Conservation (phyloP, 768 basidiomycete genomes). For the Mycena crocata region DNA sequence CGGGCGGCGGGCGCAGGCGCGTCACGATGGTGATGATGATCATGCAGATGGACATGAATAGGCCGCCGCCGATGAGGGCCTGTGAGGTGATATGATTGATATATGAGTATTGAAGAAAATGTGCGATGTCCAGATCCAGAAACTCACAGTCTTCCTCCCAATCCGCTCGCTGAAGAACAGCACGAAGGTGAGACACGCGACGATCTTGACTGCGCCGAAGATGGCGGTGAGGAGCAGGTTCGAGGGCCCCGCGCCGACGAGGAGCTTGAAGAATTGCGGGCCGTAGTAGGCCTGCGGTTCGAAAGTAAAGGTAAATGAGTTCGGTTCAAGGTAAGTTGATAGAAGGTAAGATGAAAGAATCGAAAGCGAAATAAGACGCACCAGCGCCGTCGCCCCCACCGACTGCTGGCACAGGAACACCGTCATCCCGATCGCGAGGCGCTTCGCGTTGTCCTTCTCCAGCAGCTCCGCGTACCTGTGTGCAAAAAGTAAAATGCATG, state of each 20-base stretch:
- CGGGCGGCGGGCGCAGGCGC: neutral
- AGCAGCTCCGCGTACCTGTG: conserved; percentile 12
- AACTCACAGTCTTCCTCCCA: conserved; percentile 12
- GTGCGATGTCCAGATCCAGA: too few species aligned
- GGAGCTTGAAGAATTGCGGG: conserved; percentile 17
- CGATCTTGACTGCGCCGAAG: conserved; percentile 19
- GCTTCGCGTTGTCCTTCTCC: conserved; percentile 12
- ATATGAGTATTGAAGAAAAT: too few species aligned
- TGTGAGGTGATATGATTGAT: neutral
- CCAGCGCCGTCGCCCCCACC: conserved; percentile 14
- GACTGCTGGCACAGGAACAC: conserved; percentile 23
- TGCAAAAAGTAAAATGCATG: too few species aligned
- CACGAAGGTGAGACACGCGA: conserved; percentile 11
- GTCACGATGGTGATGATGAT: conserved; percentile 21
- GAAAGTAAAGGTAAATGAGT: too few species aligned
- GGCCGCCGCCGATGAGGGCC: conserved; percentile 16
- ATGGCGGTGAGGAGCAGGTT: conserved; percentile 24
- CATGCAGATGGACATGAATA: conserved; percentile 18
- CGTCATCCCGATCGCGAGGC: neutral
- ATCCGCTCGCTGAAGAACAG: conserved; percentile 18
- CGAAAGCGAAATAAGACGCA: neutral
- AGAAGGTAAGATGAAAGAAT: too few species aligned
- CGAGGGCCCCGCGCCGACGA: conserved; percentile 6
- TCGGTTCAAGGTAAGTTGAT: too few species aligned
- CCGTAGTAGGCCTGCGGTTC: conserved; percentile 11